These are phyloP conservation scores for Vitis hybrid DNA, from an alignment of 177 flowering plant species.

Conservation along the genomic window DNA sequence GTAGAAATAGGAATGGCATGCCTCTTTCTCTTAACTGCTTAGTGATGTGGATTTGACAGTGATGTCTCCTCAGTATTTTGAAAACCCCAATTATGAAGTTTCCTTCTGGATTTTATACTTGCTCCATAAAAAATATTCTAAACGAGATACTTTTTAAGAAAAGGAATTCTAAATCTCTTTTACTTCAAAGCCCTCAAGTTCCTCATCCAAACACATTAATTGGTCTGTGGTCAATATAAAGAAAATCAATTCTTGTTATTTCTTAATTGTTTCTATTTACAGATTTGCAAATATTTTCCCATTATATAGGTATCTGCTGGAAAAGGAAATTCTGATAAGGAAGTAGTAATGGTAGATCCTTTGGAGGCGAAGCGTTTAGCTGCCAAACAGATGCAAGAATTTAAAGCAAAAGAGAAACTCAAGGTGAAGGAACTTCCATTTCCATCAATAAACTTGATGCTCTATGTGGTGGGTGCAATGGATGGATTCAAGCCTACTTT, in stretches of 20 bases:
- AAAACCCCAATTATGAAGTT: too few relatives aligned
- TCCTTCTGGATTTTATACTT: too few relatives aligned
- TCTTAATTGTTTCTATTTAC: not conserved
- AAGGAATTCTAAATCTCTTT: not conserved
- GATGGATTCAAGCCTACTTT: too few relatives aligned
- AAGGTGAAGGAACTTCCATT: conserved; percentile 40
- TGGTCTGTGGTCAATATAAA: not conserved
- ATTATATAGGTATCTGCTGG: conserved; percentile 42
- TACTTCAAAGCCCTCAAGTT: not conserved
- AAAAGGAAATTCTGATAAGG: conserved; percentile 25
- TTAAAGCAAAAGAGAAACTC: conserved; percentile 65
- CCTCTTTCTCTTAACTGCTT: too few relatives aligned
- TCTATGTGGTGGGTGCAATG: not conserved
- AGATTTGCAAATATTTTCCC: not conserved
- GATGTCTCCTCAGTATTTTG: too few relatives aligned
- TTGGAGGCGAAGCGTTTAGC: conserved; percentile 92
- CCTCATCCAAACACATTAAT: not conserved
- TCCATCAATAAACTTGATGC: not conserved
- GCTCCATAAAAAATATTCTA: too few relatives aligned
- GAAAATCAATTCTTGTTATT: conserved; percentile 1
- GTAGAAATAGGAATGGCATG: too few relatives aligned
- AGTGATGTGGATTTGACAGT: too few relatives aligned
- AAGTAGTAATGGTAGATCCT: conserved; percentile 92
- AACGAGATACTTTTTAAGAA: too few relatives aligned
- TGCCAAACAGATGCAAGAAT: conserved; percentile 72